Percentiles rank a stretch among this genome's conserved stretches.
Conservation (phyloP, 805 yeast genomes). For the Nakazawaea wyomingensis region DNA sequence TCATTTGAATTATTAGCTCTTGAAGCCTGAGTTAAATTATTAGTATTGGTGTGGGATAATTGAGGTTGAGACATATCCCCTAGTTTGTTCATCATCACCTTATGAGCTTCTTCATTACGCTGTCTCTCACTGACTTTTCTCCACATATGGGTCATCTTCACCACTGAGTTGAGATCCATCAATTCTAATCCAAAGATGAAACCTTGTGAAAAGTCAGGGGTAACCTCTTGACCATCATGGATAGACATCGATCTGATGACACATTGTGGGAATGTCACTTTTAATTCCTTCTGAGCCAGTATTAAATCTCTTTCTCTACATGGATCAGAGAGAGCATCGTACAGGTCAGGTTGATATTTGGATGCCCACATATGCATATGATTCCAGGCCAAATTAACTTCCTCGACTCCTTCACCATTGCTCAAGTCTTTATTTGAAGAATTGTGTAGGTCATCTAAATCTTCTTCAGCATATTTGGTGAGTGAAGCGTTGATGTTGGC, state of each 20-base stretch:
- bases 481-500: slow-evolving; percentile 13
- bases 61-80: slow-evolving; percentile 15
- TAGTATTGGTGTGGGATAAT: slow-evolving; percentile 17
- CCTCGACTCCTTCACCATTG: slow-evolving; percentile 52
- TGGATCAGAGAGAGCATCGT: slow-evolving; percentile 62
- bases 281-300: slow-evolving; percentile 76
- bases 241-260: slow-evolving; percentile 65
- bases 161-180: slow-evolving; percentile 72
- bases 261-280: slow-evolving; percentile 64
- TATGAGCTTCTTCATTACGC: slow-evolving; percentile 20
- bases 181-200: slow-evolving; percentile 72
- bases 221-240: slow-evolving; percentile 84
- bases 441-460: slow-evolving; percentile 27
- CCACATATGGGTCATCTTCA: slow-evolving; percentile 79
- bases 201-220: slow-evolving; percentile 59
- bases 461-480: slow-evolving; percentile 22
- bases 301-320: slow-evolving; percentile 69
- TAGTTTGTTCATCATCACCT: slow-evolving; percentile 13
- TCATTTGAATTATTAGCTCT: slow-evolving; percentile 3
- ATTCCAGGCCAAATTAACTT: slow-evolving; percentile 72
- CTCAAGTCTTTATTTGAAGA: slow-evolving; percentile 28
- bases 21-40: slow-evolving; percentile 7
- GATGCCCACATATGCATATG: slow-evolving; percentile 73
- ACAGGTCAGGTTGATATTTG: slow-evolving; percentile 64
- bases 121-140: slow-evolving; percentile 55